A percentile compares a stretch with the other conserved stretches of the same genome.
Conservation (phyloP, 2,329 filamentous ascomycete species). For the Botrytis tulipae region DNA sequence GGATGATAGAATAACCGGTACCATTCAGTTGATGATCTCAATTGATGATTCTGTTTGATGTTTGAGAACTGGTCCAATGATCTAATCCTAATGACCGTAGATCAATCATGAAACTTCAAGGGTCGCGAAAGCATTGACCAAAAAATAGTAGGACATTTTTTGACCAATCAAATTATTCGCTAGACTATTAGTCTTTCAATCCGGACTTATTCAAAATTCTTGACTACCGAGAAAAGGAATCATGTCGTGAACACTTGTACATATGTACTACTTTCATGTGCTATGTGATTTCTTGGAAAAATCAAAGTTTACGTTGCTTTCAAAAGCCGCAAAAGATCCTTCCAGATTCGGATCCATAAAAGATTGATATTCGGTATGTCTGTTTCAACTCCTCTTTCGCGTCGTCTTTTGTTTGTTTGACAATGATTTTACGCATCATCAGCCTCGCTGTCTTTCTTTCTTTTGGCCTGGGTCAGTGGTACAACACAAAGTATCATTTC, state of each 20-base stretch:
- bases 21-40: slow-evolving; percentile 2
- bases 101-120: slow-evolving; percentile 19
- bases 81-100: slow-evolving; percentile 12
- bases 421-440: neutral
- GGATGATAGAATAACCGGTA: neutral
- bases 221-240: slow-evolving; percentile 3
- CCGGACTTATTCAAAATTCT: neutral
- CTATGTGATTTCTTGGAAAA: neutral
- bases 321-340: neutral
- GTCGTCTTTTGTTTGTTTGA: neutral
- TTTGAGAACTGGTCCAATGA: slow-evolving; percentile 18
- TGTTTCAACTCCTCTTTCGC: slow-evolving; percentile 15
- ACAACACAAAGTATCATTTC: slow-evolving; percentile 13
- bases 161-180: slow-evolving; percentile 5
- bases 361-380: neutral
- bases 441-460: neutral
- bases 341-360: neutral
- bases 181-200: neutral
- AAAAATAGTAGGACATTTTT: neutral
- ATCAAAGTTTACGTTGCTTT: neutral
- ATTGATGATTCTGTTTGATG: slow-evolving; percentile 14
- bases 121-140: slow-evolving; percentile 6
- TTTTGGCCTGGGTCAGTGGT: neutral
- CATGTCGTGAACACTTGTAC: neutral
- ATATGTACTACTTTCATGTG: neutral